These are phyloP conservation scores for Mortierella alpina DNA, from an alignment of 192 early-diverging fungal genomes.

Conservation along the genomic window DNA sequence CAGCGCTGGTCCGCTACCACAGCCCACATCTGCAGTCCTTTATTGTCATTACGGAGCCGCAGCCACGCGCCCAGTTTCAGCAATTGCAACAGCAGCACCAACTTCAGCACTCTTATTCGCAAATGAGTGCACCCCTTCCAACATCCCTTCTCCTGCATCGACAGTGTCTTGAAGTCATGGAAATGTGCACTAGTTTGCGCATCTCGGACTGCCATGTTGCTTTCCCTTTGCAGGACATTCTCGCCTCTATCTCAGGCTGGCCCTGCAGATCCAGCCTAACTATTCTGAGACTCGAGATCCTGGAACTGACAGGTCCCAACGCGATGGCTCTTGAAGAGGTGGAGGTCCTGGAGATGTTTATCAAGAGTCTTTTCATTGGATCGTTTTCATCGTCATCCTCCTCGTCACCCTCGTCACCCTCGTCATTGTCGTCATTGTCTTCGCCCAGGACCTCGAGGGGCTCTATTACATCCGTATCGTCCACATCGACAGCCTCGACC, in stretches of 20 bases:
- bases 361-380: constrained; percentile 8
- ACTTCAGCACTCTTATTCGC: neutral
- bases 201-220: constrained; percentile 2
- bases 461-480: neutral
- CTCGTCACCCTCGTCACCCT: neutral
- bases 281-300: constrained; percentile 3
- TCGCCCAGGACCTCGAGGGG: neutral
- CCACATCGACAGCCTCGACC: neutral
- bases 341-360: constrained; percentile 19
- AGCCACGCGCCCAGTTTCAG: neutral
- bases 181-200: constrained; percentile 6
- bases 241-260: constrained; percentile 17
- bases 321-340: constrained; percentile 3
- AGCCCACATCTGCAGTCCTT: constrained; percentile 4
- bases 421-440: neutral
- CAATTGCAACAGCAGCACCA: constrained; percentile 8
- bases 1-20: constrained; percentile 8
- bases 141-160: neutral
- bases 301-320: neutral
- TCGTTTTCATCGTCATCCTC: constrained; percentile 1
- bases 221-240: neutral
- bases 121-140: neutral
- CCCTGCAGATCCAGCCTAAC: neutral
- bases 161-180: constrained; percentile 5
- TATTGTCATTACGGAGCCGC: neutral